Conservation (phyloP, 1,284 basidiomycete genomes). For the Singerocomus inundabilis region DNA sequence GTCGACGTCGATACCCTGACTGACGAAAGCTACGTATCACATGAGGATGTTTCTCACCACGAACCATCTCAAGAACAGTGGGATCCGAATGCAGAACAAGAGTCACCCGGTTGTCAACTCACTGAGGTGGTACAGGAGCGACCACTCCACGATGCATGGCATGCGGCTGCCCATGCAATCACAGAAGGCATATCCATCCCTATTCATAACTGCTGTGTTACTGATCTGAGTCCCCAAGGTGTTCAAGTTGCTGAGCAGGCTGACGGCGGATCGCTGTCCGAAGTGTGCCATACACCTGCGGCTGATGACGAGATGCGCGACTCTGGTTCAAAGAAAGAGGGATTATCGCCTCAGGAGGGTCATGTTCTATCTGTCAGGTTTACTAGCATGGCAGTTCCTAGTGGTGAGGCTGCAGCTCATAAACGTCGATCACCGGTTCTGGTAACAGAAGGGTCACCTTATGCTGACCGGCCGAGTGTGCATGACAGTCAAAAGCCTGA, state of each 20-base stretch:
- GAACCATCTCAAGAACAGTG: constrained; percentile 62
- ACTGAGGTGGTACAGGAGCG: constrained; percentile 40
- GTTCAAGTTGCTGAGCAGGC: constrained; percentile 42
- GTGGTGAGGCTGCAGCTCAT: constrained; percentile 68
- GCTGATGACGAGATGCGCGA: constrained; percentile 1
- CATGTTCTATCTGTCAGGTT: constrained; percentile 60
- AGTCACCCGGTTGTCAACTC: constrained; percentile 43
- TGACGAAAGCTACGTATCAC: constrained; percentile 69
- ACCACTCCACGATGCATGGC: constrained; percentile 36
- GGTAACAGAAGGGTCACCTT: constrained; percentile 37
- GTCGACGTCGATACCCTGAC: constrained; percentile 91
- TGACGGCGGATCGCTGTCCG: constrained; percentile 36
- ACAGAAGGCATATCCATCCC: constrained; percentile 47
- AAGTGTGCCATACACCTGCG: constrained; percentile 38
- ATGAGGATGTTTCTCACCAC: constrained; percentile 53
- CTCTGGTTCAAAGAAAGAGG: constrained; percentile 15
- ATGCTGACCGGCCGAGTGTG: constrained; percentile 26
- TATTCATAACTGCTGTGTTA: neutral
- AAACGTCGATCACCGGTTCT: constrained; percentile 36
- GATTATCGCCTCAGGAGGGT: constrained; percentile 47
- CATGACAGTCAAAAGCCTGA: constrained; percentile 16
- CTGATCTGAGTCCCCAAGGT: constrained; percentile 35
- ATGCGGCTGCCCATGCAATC: constrained; percentile 40
- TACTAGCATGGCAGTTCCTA: constrained; percentile 65
- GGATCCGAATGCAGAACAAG: constrained; percentile 82